Conservation (phyloP, 441 rosid genomes). For the Viola pubescens region DNA sequence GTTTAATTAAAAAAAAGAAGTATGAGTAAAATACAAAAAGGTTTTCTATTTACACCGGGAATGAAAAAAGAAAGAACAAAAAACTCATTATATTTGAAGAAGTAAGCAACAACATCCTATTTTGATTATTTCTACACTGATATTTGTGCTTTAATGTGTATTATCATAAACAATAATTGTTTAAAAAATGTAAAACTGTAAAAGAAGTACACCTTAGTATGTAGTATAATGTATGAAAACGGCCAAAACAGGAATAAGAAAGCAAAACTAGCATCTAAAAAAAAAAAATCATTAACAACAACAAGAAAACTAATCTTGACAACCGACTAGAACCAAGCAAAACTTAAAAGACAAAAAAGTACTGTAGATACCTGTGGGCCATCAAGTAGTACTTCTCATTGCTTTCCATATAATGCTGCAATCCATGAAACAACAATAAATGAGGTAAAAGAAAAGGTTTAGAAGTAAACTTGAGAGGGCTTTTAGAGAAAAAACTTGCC, state of each 20-base stretch:
- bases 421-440: conserved; percentile 10
- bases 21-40: background rate
- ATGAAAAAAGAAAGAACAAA: background rate
- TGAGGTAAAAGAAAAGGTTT: conserved; percentile 15
- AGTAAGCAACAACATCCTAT: background rate
- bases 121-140: too few relatives aligned
- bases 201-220: conserved; percentile 1
- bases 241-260: background rate
- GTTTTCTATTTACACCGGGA: background rate
- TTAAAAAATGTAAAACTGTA: background rate
- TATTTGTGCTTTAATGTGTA: background rate
- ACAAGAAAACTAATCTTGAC: too few relatives aligned
- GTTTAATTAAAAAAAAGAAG: background rate
- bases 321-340: background rate
- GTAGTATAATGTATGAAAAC: background rate
- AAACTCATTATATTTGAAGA: background rate
- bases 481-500: conserved; percentile 34
- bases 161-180: conserved; percentile 2
- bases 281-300: background rate
- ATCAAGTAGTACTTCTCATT: conserved; percentile 91
- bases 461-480: conserved; percentile 17
- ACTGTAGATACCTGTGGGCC: conserved; percentile 76
- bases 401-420: conserved; percentile 95
- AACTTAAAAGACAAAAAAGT: conserved; percentile 7
- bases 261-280: background rate